Base-by-base conservation (phyloP, 495 filamentous ascomycete genomes). In the Friedmanniomyces simplex region DNA sequence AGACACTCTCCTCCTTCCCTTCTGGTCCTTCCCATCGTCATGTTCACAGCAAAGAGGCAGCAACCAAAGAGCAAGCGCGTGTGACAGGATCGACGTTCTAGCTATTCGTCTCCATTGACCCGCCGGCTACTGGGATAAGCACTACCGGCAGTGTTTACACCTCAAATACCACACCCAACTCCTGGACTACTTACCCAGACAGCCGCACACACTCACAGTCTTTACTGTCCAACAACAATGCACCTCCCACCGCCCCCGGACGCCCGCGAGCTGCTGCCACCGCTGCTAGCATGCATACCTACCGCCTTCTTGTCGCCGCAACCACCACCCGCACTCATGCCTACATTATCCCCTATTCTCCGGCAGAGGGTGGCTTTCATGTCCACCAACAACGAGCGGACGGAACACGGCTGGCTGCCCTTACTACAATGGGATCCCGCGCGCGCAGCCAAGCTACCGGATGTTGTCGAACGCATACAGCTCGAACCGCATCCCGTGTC, bases 401-500 rank as follows among this genome's bases (percentile, higher is more conserved):
- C 83, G 50, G 73, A 77, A 1, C 87, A 91, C 20, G 86, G 88
- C 59, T 98, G 93, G 93, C 82, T 96, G 10, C 77, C 81, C 1
- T 72, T 95, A n/a, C 78, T 98, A n/a, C 89, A 82, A 64, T 98
- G 94, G 82, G 84, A 91, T 54, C 54, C 75, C 0, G 68, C 75
- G 13, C 83, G 83, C 52, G 88, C 85, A 1, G 73, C 86, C 28
- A 79, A 75, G 55, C 77, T 98, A 16, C 78, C 79, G 12, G 72
- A 75, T 16, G 72, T 87, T 32, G 79, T 91, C 22, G 77, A 82
- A 61, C 78, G 76, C 28, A 79, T 88, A 32, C 74, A 72, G 25
- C 81, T 96, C 42, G 87, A 95, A 64, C 88, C 88, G 22, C 93
- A 98, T 68, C 93, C 93, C 8, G 86, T 86, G 7, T 95, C 89